Evolutionary conservation across 352 stramenopile genomes (phyloP).

Genomic region (Phytophthora sp.): DNA sequence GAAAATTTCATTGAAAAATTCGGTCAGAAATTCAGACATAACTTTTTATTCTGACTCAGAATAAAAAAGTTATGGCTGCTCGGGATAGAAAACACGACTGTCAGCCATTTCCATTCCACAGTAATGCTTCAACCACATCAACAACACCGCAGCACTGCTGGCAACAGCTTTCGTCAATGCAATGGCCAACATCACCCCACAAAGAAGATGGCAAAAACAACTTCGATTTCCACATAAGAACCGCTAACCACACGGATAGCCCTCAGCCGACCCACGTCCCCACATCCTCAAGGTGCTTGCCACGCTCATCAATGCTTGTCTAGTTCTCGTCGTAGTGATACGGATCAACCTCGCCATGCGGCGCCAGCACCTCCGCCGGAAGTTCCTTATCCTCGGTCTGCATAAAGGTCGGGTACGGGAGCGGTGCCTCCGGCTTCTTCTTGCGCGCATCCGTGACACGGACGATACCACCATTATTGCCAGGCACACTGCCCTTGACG

Average conservation of each 20-base stretch:
- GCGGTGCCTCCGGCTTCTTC: conserved; percentile 65
- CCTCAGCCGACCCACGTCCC: conserved; percentile 1
- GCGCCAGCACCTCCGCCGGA: conserved; percentile 76
- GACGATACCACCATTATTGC: conserved; percentile 88
- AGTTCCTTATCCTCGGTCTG: conserved; percentile 50
- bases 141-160: neutral
- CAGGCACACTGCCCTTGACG: conserved; percentile 93
- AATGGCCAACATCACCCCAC: neutral
- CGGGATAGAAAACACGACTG: too few species aligned
- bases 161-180: neutral
- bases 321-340: conserved; percentile 90
- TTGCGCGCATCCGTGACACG: conserved; percentile 88
- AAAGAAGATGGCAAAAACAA: conserved; percentile 20
- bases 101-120: too few species aligned
- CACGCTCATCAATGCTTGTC: too few species aligned
- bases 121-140: too few species aligned
- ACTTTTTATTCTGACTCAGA: too few species aligned
- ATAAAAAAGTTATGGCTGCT: too few species aligned
- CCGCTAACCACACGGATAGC: neutral
- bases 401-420: conserved; percentile 88
- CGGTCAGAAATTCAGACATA: too few species aligned
- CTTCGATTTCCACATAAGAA: conserved; percentile 24
- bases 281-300: conserved; percentile 7
- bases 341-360: conserved; percentile 75
- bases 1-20: too few species aligned